Conservation (phyloP, 306 rosid genomes). For the Glycyrrhiza uralensis region DNA sequence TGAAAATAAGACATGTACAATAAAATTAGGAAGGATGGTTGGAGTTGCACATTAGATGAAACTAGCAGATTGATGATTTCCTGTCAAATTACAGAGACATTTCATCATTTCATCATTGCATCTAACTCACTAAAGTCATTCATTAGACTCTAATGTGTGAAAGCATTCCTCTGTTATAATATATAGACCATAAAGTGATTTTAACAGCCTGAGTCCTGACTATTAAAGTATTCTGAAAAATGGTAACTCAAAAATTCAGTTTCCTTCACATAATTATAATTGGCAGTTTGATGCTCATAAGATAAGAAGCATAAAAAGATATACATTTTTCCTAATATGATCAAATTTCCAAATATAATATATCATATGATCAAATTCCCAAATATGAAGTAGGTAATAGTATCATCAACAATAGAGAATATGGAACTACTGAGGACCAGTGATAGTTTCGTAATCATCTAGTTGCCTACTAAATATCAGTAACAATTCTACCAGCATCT, state of each 20-base stretch:
- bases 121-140: not conserved
- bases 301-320: not conserved
- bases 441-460: constrained; percentile 4
- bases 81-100: constrained; percentile 3
- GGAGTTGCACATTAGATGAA: not conserved
- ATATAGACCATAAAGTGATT: not conserved
- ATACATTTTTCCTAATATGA: not conserved
- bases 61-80: not conserved
- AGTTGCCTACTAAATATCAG: not conserved
- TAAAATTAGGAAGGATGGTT: not conserved
- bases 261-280: not conserved
- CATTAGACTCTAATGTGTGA: constrained; percentile 1
- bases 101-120: not conserved
- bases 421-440: not conserved
- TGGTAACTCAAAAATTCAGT: not conserved
- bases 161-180: not conserved
- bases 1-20: not conserved
- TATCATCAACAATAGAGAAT: constrained; percentile 12
- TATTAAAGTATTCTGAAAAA: not conserved
- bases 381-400: constrained; percentile 5
- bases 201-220: not conserved
- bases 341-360: constrained; percentile 11
- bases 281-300: constrained; percentile 4
- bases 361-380: not conserved
- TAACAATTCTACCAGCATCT: not conserved